phyloP scores from a whole-genome alignment of 2,329 filamentous ascomycete genomes.

The Neurospora sp. region DNA sequence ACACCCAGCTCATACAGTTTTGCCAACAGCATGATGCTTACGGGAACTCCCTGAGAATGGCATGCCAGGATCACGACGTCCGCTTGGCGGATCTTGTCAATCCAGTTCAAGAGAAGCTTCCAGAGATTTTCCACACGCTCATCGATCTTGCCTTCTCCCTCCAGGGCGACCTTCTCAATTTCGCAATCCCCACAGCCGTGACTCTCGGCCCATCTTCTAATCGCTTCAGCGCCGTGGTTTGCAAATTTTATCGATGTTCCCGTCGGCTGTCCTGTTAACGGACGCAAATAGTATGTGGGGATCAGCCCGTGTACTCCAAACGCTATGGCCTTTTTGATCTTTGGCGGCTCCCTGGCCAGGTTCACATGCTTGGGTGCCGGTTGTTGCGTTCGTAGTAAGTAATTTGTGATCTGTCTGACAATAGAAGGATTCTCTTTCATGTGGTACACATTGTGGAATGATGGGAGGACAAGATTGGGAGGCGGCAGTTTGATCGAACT shows the following conservation, averaged over 20 bases:
- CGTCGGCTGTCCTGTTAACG: constrained; percentile 86
- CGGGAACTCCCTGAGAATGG: constrained; percentile 92
- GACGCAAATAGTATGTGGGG: constrained; percentile 76
- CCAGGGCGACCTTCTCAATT: constrained; percentile 87
- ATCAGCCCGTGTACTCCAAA: constrained; percentile 95
- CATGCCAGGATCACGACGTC: constrained; percentile 90
- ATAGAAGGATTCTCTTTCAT: constrained; percentile 60
- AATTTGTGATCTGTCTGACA: constrained; percentile 52
- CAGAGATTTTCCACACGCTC: constrained; percentile 88
- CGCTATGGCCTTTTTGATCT: constrained; percentile 75
- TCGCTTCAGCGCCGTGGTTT: constrained; percentile 73
- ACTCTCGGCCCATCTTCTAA: constrained; percentile 69
- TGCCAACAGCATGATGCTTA: constrained; percentile 82
- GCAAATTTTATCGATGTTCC: constrained; percentile 93
- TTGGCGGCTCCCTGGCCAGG: constrained; percentile 56
- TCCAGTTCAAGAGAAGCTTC: constrained; percentile 91
- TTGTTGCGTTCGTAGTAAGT: constrained; percentile 48
- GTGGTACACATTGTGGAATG: constrained; percentile 58
- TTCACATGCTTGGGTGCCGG: constrained; percentile 60
- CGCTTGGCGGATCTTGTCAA: constrained; percentile 76
- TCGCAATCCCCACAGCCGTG: constrained; percentile 66
- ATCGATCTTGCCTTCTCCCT: constrained; percentile 85
- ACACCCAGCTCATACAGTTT: constrained; percentile 89
- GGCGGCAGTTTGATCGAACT: constrained; percentile 29
- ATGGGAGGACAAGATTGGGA: constrained; percentile 59